Percentiles rank a stretch among this genome's conserved stretches.
Evolutionary conservation across 371 early-diverging fungal species (phyloP).

Genomic region (Batrachochytrium dendrobatidis): DNA sequence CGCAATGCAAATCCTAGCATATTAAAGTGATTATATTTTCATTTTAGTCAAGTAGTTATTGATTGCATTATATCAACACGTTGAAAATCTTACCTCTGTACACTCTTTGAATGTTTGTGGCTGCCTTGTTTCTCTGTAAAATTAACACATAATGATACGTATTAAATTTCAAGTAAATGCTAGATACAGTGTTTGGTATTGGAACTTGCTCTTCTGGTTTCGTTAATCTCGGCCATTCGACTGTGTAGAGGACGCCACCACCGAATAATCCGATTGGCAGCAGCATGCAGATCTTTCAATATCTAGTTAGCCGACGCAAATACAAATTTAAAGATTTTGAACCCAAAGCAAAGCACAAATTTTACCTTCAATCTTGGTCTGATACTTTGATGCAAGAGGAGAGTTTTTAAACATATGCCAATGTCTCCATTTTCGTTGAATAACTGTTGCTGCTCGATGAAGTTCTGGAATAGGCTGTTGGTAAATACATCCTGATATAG

Average conservation of each 20-base stretch:
- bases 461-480: conserved; percentile 38
- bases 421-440: conserved; percentile 41
- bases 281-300: conserved; percentile 19
- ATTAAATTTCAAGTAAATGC: neutral
- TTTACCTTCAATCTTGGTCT: conserved; percentile 36
- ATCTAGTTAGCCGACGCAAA: neutral
- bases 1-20: conserved; percentile 35
- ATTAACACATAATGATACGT: neutral
- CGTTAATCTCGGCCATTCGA: conserved; percentile 22
- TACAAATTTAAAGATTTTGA: neutral
- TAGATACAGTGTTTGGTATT: neutral
- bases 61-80: neutral
- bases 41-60: too few species aligned
- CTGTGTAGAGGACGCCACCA: conserved; percentile 44
- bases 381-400: conserved; percentile 41
- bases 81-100: conserved; percentile 22
- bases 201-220: neutral
- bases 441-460: conserved; percentile 36
- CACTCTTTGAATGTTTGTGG: conserved; percentile 37
- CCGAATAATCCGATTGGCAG: conserved; percentile 30
- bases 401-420: conserved; percentile 43
- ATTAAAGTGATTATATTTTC: too few species aligned
- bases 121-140: conserved; percentile 29
- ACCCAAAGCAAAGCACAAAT: neutral
- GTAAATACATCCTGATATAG: conserved; percentile 32